Percentiles rank a stretch among this genome's conserved stretches.
phyloP scores from a whole-genome alignment of 805 yeast genomes.

The Candida schatavii region DNA sequence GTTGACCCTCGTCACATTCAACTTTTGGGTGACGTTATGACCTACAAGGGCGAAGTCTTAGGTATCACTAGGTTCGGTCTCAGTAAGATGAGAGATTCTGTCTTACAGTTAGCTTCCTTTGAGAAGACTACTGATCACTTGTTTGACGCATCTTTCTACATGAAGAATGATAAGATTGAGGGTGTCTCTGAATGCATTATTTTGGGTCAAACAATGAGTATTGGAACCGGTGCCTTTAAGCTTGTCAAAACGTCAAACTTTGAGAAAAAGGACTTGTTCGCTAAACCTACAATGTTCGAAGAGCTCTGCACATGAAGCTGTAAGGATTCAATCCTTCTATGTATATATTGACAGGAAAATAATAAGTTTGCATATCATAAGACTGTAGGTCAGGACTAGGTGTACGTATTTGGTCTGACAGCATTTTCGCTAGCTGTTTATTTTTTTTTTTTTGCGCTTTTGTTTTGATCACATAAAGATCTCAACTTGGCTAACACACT shows the following conservation, averaged over 20 bases:
- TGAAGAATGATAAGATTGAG: conserved; percentile 93
- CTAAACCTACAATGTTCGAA: conserved; percentile 48
- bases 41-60: conserved; percentile 95
- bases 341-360: conserved; percentile 10
- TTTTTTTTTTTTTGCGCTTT: not conserved
- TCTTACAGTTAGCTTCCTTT: conserved; percentile 92
- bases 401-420: too few relatives aligned
- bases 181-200: conserved; percentile 98
- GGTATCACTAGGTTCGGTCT: conserved; percentile 98
- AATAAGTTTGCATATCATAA: not conserved
- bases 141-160: conserved; percentile 96
- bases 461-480: not conserved
- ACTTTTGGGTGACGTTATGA: conserved; percentile 96
- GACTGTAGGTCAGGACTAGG: too few relatives aligned
- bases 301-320: conserved; percentile 25
- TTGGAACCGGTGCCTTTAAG: conserved; percentile 97
- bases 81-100: conserved; percentile 98
- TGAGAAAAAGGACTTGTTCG: conserved; percentile 39
- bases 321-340: conserved; percentile 1
- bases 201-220: conserved; percentile 94
- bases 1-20: conserved; percentile 99
- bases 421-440: too few relatives aligned
- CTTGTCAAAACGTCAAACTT: conserved; percentile 60
- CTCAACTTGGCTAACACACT: too few relatives aligned
- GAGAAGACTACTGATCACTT: conserved; percentile 98